Evolutionary conservation across 73 alveolate species (phyloP).

Genomic region (Urostyla sp.): DNA sequence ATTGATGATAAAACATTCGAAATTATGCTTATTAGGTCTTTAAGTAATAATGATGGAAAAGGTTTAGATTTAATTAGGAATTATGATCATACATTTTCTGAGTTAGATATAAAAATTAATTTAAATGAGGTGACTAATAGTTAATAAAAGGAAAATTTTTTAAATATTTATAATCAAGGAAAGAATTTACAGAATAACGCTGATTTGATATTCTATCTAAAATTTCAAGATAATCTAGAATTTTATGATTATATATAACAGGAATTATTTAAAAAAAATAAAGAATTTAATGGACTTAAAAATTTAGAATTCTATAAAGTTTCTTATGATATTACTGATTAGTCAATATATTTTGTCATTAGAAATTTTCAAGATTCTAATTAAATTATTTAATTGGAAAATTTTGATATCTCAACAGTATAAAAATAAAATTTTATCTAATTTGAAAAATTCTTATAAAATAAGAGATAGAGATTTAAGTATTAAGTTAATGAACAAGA

Average conservation of each 20-base stretch:
- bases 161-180: background rate
- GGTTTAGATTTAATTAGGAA: constrained; percentile 17
- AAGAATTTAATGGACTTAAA: background rate
- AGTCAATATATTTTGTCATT: background rate
- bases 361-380: background rate
- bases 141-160: background rate
- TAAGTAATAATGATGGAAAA: constrained; percentile 20
- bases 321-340: background rate
- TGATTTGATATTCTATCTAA: background rate
- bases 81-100: constrained; percentile 7
- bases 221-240: background rate
- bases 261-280: background rate
- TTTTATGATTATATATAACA: background rate
- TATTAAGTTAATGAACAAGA: background rate
- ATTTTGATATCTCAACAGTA: background rate
- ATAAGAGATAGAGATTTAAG: background rate
- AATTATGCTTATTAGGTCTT: background rate
- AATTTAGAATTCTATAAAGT: background rate
- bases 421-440: background rate
- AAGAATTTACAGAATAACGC: background rate
- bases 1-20: constrained; percentile 5
- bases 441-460: background rate
- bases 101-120: background rate
- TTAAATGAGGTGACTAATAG: background rate
- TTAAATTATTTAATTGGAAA: background rate